Evolutionary conservation across 352 stramenopile species (phyloP).

Genomic region (Pythium vanterpoolii): DNA sequence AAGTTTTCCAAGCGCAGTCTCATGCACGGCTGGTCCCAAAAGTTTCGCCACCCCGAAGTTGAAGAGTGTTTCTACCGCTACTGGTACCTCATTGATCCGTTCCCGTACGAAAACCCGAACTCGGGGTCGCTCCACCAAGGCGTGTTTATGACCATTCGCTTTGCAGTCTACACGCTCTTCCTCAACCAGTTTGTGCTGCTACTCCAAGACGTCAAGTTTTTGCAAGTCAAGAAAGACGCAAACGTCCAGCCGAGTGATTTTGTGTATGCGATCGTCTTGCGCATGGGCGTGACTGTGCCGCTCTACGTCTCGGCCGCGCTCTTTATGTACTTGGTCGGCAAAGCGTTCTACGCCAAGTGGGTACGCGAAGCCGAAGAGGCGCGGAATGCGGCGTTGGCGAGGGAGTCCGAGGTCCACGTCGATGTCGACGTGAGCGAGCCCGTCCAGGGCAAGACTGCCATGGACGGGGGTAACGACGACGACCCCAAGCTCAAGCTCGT

Average conservation of each 20-base stretch:
- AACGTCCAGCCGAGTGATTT: slow-evolving; percentile 53
- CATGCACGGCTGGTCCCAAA: slow-evolving; percentile 62
- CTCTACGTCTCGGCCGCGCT: slow-evolving; percentile 62
- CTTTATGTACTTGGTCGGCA: slow-evolving; percentile 79
- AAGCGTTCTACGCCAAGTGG: slow-evolving; percentile 69
- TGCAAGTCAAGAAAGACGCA: slow-evolving; percentile 52
- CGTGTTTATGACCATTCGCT: slow-evolving; percentile 75
- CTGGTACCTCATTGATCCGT: slow-evolving; percentile 86
- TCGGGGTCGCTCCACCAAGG: slow-evolving; percentile 64
- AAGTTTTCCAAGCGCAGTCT: slow-evolving; percentile 72
- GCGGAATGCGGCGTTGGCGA: slow-evolving; percentile 49
- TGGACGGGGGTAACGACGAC: slow-evolving; percentile 3
- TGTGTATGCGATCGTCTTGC: slow-evolving; percentile 55
- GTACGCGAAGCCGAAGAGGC: slow-evolving; percentile 62
- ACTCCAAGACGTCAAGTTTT: slow-evolving; percentile 79
- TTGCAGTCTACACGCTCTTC: slow-evolving; percentile 63
- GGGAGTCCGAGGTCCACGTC: slow-evolving; percentile 31
- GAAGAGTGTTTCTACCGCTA: slow-evolving; percentile 81
- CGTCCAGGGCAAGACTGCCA: slow-evolving; percentile 15
- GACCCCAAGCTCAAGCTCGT: slow-evolving; percentile 41
- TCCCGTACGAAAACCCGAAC: slow-evolving; percentile 82
- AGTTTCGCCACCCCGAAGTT: slow-evolving; percentile 68
- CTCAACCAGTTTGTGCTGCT: slow-evolving; percentile 72
- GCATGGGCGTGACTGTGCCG: slow-evolving; percentile 70
- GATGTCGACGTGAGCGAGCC: slow-evolving; percentile 26